Evolutionary conservation across 352 stramenopile genomes (phyloP).

Genomic region (Nothophytophthora sp.): DNA sequence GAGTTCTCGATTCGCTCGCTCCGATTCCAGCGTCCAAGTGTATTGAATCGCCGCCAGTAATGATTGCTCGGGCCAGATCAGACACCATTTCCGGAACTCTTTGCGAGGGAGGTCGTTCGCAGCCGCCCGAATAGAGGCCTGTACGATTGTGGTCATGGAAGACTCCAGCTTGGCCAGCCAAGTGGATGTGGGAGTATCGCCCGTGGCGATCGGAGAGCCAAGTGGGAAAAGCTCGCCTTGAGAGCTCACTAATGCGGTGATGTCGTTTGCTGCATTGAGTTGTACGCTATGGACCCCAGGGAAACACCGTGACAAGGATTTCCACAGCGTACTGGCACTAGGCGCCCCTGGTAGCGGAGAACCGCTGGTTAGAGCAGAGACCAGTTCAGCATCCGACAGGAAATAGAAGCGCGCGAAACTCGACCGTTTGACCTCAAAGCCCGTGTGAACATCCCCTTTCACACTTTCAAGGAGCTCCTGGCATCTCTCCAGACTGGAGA

Average conservation of each 20-base stretch:
- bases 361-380: constrained; percentile 37
- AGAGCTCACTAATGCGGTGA: constrained; percentile 55
- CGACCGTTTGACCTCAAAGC: constrained; percentile 50
- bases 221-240: constrained; percentile 59
- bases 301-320: constrained; percentile 54
- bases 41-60: constrained; percentile 53
- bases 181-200: constrained; percentile 25
- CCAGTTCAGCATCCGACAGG: constrained; percentile 60
- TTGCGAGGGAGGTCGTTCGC: constrained; percentile 67
- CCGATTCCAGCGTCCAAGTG: constrained; percentile 61
- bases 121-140: constrained; percentile 63
- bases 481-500: constrained; percentile 39
- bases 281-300: constrained; percentile 50
- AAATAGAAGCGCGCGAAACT: constrained; percentile 75
- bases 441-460: constrained; percentile 37
- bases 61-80: constrained; percentile 80
- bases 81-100: constrained; percentile 83
- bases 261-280: constrained; percentile 49
- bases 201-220: constrained; percentile 50
- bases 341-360: constrained; percentile 4
- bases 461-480: constrained; percentile 46
- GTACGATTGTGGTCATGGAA: constrained; percentile 61
- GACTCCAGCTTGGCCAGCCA: constrained; percentile 73
- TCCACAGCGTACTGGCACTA: constrained; percentile 37
- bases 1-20: constrained; percentile 34